These are phyloP conservation scores for Trypanosoma melophagium DNA, from an alignment of 208 protist genomes.

Conservation along the genomic window DNA sequence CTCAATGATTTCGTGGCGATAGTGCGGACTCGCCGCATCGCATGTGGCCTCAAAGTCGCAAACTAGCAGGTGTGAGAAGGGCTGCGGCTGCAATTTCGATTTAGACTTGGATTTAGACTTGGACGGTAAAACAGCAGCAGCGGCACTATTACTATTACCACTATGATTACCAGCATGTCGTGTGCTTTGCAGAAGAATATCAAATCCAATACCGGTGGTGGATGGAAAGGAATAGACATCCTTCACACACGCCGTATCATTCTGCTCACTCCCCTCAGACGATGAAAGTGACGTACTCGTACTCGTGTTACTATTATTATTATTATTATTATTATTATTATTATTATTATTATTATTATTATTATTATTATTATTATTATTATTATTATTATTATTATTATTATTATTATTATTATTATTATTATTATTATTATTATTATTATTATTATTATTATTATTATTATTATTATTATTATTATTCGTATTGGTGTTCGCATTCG, in stretches of 20 bases:
- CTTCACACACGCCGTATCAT: not conserved
- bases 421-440: no score
- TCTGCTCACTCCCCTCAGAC: conserved; percentile 4
- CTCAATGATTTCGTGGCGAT: conserved; percentile 96
- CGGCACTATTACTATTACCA: no score
- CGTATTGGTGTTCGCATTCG: not conserved
- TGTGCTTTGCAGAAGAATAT: conserved; percentile 43
- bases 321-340: not conserved
- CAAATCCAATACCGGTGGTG: conserved; percentile 49
- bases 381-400: not conserved
- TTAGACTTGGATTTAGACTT: conserved; percentile 32
- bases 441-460: no score
- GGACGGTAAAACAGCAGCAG: no score
- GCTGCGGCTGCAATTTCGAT: conserved; percentile 46
- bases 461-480: not conserved
- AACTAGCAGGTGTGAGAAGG: conserved; percentile 90
- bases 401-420: no score
- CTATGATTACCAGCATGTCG: no score
- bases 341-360: not conserved
- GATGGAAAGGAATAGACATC: conserved; percentile 10
- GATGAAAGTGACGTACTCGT: no score
- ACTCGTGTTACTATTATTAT: no score
- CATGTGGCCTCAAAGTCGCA: conserved; percentile 94
- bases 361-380: not conserved
- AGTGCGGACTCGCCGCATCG: conserved; percentile 54